Evolutionary conservation across 108 stramenopile genomes (phyloP).

Genomic region (Ochromonas danica): DNA sequence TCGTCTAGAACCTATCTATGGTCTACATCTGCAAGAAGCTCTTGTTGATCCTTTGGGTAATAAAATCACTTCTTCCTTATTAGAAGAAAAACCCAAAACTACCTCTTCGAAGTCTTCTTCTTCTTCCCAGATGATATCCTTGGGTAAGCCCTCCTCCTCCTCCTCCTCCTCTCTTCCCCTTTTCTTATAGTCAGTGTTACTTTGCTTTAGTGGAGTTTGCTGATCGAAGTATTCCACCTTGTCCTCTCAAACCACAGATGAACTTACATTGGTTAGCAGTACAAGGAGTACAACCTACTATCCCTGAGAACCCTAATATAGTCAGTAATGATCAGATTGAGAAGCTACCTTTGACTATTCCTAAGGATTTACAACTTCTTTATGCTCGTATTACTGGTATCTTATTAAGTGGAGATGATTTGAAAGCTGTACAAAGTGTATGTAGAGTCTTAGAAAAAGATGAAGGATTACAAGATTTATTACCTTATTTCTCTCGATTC

Average conservation of each 20-base stretch:
- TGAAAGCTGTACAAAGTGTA: not conserved
- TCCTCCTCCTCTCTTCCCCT: no score
- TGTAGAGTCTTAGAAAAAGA: not conserved
- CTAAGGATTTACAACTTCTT: not conserved
- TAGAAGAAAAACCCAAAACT: no score
- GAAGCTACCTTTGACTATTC: not conserved
- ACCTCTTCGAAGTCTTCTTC: no score
- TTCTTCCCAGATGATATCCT: no score
- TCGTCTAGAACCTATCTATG: constrained; percentile 5
- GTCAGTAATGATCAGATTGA: not conserved
- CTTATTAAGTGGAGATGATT: not conserved
- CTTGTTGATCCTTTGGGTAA: no score
- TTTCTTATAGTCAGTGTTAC: no score
- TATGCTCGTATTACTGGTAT: not conserved
- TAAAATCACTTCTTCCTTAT: no score
- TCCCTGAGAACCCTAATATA: constrained; percentile 1
- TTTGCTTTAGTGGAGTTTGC: constrained; percentile 1
- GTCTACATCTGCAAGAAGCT: not conserved
- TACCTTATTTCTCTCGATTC: not conserved
- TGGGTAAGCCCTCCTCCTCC: no score
- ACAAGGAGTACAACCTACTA: not conserved
- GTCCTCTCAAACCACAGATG: not conserved
- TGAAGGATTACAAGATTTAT: not conserved
- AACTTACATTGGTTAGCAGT: constrained; percentile 11
- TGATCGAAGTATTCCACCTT: not conserved